phyloP scores from a whole-genome alignment of 2,329 filamentous ascomycete species.

The Chaetoscypha palmicola region DNA sequence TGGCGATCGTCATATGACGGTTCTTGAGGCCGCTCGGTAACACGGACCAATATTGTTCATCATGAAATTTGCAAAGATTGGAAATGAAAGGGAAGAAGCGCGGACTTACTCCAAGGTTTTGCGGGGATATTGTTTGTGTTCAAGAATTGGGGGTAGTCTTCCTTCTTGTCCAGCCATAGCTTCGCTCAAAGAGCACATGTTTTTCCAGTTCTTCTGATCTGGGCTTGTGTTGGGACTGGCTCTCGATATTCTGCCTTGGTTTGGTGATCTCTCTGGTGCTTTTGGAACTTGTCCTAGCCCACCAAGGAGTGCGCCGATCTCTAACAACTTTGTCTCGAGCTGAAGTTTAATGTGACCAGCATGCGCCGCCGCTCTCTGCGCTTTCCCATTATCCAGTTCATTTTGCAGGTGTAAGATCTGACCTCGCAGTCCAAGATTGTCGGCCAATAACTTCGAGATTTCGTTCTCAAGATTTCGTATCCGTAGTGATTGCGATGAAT shows the following conservation, averaged over 20 bases:
- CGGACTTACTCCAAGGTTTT: conserved; percentile 59
- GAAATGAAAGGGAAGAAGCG: too few species aligned
- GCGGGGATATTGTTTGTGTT: conserved; percentile 61
- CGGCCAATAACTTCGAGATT: conserved; percentile 65
- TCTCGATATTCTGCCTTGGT: conserved; percentile 29
- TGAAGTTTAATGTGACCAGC: conserved; percentile 62
- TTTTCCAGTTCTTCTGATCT: conserved; percentile 48
- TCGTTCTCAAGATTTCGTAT: conserved; percentile 74
- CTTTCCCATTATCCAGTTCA: conserved; percentile 54
- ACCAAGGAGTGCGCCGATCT: conserved; percentile 61
- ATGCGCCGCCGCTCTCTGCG: conserved; percentile 55
- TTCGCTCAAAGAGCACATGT: conserved; percentile 32
- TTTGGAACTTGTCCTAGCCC: conserved; percentile 57
- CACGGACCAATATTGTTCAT: conserved; percentile 93
- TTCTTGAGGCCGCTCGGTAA: conserved; percentile 94
- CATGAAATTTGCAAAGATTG: too few species aligned
- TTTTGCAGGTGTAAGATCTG: conserved; percentile 64
- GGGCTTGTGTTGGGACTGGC: conserved; percentile 39
- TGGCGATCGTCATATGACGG: conserved; percentile 73
- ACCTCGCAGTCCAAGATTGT: conserved; percentile 67
- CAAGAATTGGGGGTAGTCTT: conserved; percentile 59
- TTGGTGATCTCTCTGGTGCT: conserved; percentile 40
- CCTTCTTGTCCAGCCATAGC: conserved; percentile 27
- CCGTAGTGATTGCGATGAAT: conserved; percentile 69
- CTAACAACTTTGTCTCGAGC: conserved; percentile 64